These are phyloP conservation scores for Orbilia blumenaviensis DNA, from an alignment of 2,329 filamentous ascomycete species.

Conservation along the genomic window DNA sequence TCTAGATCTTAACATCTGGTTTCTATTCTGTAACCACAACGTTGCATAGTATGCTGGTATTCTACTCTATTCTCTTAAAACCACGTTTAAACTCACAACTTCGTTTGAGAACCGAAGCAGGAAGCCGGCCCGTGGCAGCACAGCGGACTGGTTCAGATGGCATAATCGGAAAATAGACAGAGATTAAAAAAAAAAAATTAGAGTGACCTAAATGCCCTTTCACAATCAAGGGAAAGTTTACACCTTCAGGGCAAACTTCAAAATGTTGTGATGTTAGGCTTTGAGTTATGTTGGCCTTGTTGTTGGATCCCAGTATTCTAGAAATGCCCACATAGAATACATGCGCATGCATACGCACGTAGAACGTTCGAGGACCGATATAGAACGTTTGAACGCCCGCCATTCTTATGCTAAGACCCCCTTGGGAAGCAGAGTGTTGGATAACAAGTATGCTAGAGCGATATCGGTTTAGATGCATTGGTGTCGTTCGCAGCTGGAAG, in stretches of 20 bases:
- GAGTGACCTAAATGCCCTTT: background rate
- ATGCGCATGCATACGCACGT: no score
- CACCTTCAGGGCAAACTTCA: background rate
- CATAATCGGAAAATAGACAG: no score
- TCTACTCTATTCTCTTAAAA: background rate
- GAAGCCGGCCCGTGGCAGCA: background rate
- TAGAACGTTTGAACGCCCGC: no score
- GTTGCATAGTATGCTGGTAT: background rate
- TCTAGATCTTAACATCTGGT: background rate
- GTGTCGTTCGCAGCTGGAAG: no score
- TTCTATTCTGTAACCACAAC: background rate
- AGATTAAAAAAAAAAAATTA: background rate
- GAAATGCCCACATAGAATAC: background rate
- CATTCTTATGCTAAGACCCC: background rate
- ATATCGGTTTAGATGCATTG: background rate
- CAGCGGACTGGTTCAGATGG: background rate
- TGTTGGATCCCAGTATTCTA: background rate
- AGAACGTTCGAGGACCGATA: no score
- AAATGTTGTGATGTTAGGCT: background rate
- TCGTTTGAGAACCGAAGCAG: background rate
- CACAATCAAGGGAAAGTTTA: background rate
- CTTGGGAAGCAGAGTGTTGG: background rate
- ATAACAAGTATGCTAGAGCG: background rate
- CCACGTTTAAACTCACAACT: background rate
- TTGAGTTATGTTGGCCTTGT: background rate